Conservation (phyloP, 805 yeast species). For the Metschnikowia continentalis region DNA sequence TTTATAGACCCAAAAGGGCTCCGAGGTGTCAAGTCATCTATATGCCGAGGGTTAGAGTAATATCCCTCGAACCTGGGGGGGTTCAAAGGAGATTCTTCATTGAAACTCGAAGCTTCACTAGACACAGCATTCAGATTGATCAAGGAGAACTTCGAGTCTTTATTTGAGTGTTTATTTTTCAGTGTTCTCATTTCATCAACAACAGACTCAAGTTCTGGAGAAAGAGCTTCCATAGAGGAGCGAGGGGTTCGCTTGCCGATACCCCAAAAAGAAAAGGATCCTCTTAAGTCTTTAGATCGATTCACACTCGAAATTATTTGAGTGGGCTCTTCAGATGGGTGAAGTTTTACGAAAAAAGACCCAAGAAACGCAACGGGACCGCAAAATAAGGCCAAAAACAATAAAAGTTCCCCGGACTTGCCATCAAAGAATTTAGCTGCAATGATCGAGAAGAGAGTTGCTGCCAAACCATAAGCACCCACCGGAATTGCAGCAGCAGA, state of each 20-base stretch:
- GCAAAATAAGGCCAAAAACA: conserved; percentile 52
- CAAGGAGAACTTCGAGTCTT: conserved; percentile 6
- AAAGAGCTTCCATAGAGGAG: conserved; percentile 8
- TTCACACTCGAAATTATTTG: not conserved
- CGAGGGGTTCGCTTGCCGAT: conserved; percentile 28
- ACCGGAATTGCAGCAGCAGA: conserved; percentile 68
- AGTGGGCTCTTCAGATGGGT: conserved; percentile 15
- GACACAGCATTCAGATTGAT: conserved; percentile 7
- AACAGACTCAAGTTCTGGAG: conserved; percentile 11
- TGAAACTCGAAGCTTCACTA: conserved; percentile 12
- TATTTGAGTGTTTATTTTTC: not conserved
- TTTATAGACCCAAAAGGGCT: not conserved
- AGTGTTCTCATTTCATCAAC: conserved; percentile 5
- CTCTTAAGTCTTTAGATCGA: conserved; percentile 18
- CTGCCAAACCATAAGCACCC: conserved; percentile 66
- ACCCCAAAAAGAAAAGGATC: conserved; percentile 41
- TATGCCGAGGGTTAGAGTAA: not conserved
- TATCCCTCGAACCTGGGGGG: not conserved
- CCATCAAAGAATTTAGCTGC: conserved; percentile 51
- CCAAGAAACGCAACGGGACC: conserved; percentile 44
- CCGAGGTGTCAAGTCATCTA: not conserved
- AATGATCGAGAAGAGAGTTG: conserved; percentile 56
- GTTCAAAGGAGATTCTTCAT: conserved; percentile 5
- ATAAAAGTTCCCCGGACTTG: conserved; percentile 51
- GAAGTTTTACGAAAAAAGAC: conserved; percentile 41